Evolutionary conservation across 345 rosid genomes (phyloP), one percentile per base, ranked within the genome.

Genomic region (Sonneratia alba): DNA sequence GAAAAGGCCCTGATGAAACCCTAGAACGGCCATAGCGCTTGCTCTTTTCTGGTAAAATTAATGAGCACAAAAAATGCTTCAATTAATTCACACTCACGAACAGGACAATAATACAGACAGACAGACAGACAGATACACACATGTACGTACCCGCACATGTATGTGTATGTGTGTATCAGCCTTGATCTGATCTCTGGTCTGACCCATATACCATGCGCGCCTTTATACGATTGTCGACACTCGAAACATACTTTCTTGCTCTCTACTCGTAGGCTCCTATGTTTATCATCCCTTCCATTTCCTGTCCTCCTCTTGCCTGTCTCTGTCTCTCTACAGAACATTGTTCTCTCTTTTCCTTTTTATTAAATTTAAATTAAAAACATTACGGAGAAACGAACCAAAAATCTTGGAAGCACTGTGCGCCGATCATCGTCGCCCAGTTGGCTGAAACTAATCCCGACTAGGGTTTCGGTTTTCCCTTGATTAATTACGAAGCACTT

Each of bases 21-120:
- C 51, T 67, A 66, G 16, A 47, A 40, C 49, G 45, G 5, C 32
- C 48, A 27, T 67, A 67, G 70, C 32, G 70, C 40, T 67, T 67
- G 70, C 70, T 42, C 70, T 67, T 67, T 67, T 67, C 70, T 67
- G 70, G 70, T 67, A 67, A 67, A 67, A 67, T 67, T 67, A 67
- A 67, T 67, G 70, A 36, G 49, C 70, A 67, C 51, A 24, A 22
- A 13, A 47, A 2, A 8, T 40, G 1, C 43, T 40, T 40, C 43
- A 40, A 4, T 40, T 40, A 8, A 27, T 27, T 27, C 32, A 27
- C 32, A 27, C 32, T 27, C 32, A 27, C 32, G 32, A 27, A 27
- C 32, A 27, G 32, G 32, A 27, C 32, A 27, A 27, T 27, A 27
- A 27, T 27, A 27, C 32, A 27, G 32, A 27, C 32, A 27, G 32